Base-by-base conservation (phyloP, 1,139 yeast species). In the Sugiyamaella xylanicola region DNA sequence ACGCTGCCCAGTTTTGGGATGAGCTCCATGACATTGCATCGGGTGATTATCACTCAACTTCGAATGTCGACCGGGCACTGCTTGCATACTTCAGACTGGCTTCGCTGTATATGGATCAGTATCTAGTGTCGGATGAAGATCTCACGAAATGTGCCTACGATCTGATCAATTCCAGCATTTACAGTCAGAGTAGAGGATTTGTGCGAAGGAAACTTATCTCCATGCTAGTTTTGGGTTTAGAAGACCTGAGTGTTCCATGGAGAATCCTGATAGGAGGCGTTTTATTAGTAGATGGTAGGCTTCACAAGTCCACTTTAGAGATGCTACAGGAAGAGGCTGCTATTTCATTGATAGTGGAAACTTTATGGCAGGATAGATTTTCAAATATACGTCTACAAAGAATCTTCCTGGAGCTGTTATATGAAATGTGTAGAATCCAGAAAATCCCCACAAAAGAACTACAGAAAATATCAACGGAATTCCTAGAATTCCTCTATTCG, bases 401-500 rank as follows among this genome's bases (percentile, higher is more conserved):
- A 56, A 75, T 80, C n/a, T 77, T 78, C 57, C 67, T 83, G 60
- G 84, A 80, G 59, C 66, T 84, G 19, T 63, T 81, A 51, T 83
- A 77, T 64, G 85, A 82, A 61, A 68, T 82, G 59, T 78, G 85
- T 64, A 75, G 78, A 56, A 75, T 75, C 42, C 76, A 79, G 57
- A 77, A 81, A 60, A 71, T 84, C 41, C 65, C 72, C 1, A 56
- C 67, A 1, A 67, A 70, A 0, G 81, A 83, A 55, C 70, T 86
- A 48, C 72, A 72, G 5, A 70, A 77, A 37, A 73, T 89, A 20
- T 78, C 79, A 40, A 73, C 76, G 7, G 75, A 81, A 41, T 82
- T 87, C 54, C 74, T 88, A 15, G 76, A 77, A 56, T 81, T 78
- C 60, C 71, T 87, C 47, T 77, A 86, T 53, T 68, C 77, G 2